A percentile compares a stretch with the other conserved stretches of the same genome.
phyloP scores from a whole-genome alignment of 352 stramenopile genomes.

The Thalassiosira hispida region DNA sequence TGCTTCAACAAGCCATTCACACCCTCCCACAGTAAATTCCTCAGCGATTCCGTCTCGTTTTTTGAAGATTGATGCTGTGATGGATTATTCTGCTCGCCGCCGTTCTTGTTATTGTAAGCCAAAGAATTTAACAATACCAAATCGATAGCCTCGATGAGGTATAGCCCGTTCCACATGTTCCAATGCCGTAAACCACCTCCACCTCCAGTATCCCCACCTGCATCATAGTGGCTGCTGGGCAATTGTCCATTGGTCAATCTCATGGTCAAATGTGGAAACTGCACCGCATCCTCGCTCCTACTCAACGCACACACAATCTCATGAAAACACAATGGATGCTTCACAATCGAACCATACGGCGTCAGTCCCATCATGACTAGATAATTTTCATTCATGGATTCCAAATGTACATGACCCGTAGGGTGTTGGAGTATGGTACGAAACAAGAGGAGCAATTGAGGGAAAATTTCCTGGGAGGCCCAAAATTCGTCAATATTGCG shows the following conservation, averaged over 20 bases:
- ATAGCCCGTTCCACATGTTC: slow-evolving; percentile 72
- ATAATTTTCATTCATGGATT: slow-evolving; percentile 53
- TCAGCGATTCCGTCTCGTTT: slow-evolving; percentile 57
- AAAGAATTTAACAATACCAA: slow-evolving; percentile 75
- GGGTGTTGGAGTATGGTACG: slow-evolving; percentile 50
- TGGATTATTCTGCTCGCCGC: no score
- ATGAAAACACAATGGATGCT: slow-evolving; percentile 69
- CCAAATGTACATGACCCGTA: slow-evolving; percentile 48
- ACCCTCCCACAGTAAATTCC: slow-evolving; percentile 64
- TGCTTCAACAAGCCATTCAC: slow-evolving; percentile 52
- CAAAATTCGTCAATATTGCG: slow-evolving; percentile 24
- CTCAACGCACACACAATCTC: slow-evolving; percentile 58
- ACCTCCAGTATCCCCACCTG: neutral
- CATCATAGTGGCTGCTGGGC: no score
- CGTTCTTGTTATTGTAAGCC: slow-evolving; percentile 53
- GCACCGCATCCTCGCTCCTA: slow-evolving; percentile 31
- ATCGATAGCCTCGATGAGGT: slow-evolving; percentile 76
- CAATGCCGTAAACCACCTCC: slow-evolving; percentile 38
- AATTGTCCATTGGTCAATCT: slow-evolving; percentile 42
- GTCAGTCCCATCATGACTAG: slow-evolving; percentile 27
- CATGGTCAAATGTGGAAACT: slow-evolving; percentile 31
- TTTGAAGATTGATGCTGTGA: slow-evolving; percentile 21
- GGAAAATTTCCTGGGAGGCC: slow-evolving; percentile 16
- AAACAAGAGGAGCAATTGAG: slow-evolving; percentile 49
- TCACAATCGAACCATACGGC: slow-evolving; percentile 38